A percentile compares a stretch with the other conserved stretches of the same genome.
Conservation (phyloP, 768 basidiomycete species). For the Ephemerocybe angulata region DNA sequence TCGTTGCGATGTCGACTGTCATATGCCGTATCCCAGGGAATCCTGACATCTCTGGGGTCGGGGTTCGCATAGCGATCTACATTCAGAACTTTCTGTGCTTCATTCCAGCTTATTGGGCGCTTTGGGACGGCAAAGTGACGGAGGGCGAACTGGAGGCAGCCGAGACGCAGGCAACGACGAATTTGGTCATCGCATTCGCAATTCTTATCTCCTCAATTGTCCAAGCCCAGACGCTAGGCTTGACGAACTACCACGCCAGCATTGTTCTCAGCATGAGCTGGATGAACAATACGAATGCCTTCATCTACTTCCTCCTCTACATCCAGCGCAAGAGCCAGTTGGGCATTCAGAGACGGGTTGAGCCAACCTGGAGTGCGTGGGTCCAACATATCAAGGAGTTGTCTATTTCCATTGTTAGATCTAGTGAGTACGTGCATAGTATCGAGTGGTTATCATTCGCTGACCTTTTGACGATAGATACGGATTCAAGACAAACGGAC, state of each 20-base stretch:
- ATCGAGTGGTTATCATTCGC: too few species aligned
- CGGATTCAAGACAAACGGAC: too few species aligned
- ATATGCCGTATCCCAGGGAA: too few species aligned
- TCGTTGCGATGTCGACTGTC: too few species aligned
- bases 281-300: conserved; percentile 23
- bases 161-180: conserved; percentile 7
- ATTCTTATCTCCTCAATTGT: conserved; percentile 23
- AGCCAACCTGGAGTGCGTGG: neutral
- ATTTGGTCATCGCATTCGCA: conserved; percentile 18
- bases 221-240: conserved; percentile 13
- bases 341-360: neutral
- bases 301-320: conserved; percentile 10
- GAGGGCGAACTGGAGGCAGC: neutral
- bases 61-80: too few species aligned
- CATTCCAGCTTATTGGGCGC: too few species aligned
- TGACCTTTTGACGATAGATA: too few species aligned
- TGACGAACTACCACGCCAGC: conserved; percentile 21
- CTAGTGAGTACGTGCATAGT: neutral
- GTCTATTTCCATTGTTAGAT: neutral
- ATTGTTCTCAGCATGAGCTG: conserved; percentile 26
- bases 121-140: conserved; percentile 6
- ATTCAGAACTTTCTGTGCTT: too few species aligned
- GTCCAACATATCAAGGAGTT: neutral
- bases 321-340: conserved; percentile 7
- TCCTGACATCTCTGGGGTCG: too few species aligned